These are phyloP conservation scores for Scleroderma bovista DNA, from an alignment of 768 basidiomycete species.

Conservation along the genomic window DNA sequence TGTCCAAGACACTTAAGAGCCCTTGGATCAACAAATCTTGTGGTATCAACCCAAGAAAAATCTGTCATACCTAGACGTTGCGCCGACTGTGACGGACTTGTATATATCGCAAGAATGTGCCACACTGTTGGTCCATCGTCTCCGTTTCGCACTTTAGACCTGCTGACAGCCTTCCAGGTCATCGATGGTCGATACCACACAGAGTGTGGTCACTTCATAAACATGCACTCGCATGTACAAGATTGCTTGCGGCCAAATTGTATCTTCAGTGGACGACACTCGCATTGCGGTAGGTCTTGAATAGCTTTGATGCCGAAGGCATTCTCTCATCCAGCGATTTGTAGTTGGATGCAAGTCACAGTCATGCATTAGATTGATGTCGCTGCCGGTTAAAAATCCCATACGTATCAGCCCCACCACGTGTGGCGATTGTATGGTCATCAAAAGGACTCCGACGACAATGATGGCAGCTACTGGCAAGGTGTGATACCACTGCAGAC, in stretches of 20 bases:
- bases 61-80: constrained; percentile 8
- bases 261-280: constrained; percentile 64
- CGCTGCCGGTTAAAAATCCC: constrained; percentile 60
- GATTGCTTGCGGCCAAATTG: constrained; percentile 63
- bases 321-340: constrained; percentile 9
- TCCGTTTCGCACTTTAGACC: neutral
- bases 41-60: constrained; percentile 12
- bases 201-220: constrained; percentile 63
- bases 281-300: constrained; percentile 49
- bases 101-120: constrained; percentile 46
- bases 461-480: neutral
- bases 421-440: constrained; percentile 31
- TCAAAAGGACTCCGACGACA: neutral
- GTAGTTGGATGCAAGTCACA: constrained; percentile 48
- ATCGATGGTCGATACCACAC: constrained; percentile 74
- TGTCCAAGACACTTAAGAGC: constrained; percentile 26
- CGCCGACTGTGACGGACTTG: constrained; percentile 11
- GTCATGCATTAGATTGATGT: constrained; percentile 60
- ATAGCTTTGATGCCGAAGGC: neutral
- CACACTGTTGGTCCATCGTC: constrained; percentile 52
- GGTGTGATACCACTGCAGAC: too few relatives aligned
- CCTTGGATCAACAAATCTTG: constrained; percentile 11
- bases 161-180: constrained; percentile 39
- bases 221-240: constrained; percentile 62
- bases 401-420: constrained; percentile 60